Base-by-base conservation (phyloP, 2,329 filamentous ascomycete species). In the Aotearoamyces nothofagi region DNA sequence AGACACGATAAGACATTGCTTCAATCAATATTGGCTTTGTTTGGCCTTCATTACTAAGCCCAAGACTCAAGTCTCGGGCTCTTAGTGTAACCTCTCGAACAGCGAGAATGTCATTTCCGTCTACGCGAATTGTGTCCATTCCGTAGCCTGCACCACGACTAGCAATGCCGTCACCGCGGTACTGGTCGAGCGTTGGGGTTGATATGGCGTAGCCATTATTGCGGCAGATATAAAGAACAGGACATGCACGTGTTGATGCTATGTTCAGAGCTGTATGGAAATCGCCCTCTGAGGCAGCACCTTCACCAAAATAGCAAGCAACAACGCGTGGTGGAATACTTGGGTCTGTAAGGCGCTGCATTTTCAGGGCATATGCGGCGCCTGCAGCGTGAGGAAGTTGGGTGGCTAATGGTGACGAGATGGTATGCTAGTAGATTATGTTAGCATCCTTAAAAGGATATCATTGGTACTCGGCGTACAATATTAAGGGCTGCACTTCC, bases 1-100 rank as follows among this genome's bases (percentile, higher is more conserved):
- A 87, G 24, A 96, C 86, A n/a, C 90, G 83, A 56, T 98, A 98
- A 14, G 81, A 87, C 81, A 98, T 92, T 32, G 84, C 84, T 56
- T 98, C 90, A 22, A 98, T 78, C 5, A 98, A 60, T 0, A 98
- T 69, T n/a, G 81, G 82, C 24, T 39, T 36, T 9, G n/a, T 10
- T 7, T 20, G 7, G 19, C 19, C 19, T 8, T 23, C 17, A 29
- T 43, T 43, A 24, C 42, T 35, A 4, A 45, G 22, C 2, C 41
- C 51, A 13, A 96, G 63, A 0, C 87, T 86, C 46, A 87, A 69
- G 27, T 69, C 64, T 2, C 86, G 69, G 0, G 90, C 90, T 49
- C 69, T 68, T 45, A 70, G 71, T 14, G 80, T 90, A 0, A 73
- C 83, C 53, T 84, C 78, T 22, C 80, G 66, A 0, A 93, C 82